phyloP scores from a whole-genome alignment of 2,329 filamentous ascomycete species.

The Colletotrichum lindemuthianum region DNA sequence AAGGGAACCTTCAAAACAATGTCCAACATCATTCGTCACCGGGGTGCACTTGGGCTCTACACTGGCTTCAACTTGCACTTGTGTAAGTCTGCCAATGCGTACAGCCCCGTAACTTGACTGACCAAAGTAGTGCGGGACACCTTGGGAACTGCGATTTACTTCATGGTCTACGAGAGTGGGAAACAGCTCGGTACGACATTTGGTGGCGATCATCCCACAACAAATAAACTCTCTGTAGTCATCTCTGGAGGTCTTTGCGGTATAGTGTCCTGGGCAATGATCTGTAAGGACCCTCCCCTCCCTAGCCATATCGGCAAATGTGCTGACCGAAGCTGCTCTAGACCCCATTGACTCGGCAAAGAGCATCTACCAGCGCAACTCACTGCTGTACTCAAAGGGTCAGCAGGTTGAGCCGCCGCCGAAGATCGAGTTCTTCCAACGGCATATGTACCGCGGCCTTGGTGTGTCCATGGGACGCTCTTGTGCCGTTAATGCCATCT shows the following conservation, averaged over 20 bases:
- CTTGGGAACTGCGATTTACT: conserved; percentile 85
- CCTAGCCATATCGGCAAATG: background rate
- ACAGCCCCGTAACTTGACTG: conserved; percentile 25
- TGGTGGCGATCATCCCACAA: conserved; percentile 76
- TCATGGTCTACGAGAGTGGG: conserved; percentile 87
- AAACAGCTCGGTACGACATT: conserved; percentile 85
- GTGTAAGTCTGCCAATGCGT: conserved; percentile 60
- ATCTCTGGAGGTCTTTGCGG: conserved; percentile 84
- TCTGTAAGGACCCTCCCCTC: conserved; percentile 63
- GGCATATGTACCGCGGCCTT: conserved; percentile 83
- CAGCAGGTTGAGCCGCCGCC: conserved; percentile 71
- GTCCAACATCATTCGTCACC: conserved; percentile 78
- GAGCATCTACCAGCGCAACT: conserved; percentile 85
- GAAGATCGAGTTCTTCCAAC: conserved; percentile 81
- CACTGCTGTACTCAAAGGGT: conserved; percentile 75
- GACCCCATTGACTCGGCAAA: conserved; percentile 84
- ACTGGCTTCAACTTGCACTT: conserved; percentile 84
- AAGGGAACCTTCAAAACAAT: conserved; percentile 82
- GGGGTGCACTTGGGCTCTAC: conserved; percentile 79
- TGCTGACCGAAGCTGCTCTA: conserved; percentile 41
- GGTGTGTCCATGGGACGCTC: conserved; percentile 86
- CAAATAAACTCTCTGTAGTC: conserved; percentile 81
- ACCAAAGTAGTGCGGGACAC: conserved; percentile 76
- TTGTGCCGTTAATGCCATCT: conserved; percentile 86
- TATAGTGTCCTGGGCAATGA: conserved; percentile 82